Base-by-base conservation (phyloP, 805 yeast genomes). In the Yamadazyma sp. region DNA sequence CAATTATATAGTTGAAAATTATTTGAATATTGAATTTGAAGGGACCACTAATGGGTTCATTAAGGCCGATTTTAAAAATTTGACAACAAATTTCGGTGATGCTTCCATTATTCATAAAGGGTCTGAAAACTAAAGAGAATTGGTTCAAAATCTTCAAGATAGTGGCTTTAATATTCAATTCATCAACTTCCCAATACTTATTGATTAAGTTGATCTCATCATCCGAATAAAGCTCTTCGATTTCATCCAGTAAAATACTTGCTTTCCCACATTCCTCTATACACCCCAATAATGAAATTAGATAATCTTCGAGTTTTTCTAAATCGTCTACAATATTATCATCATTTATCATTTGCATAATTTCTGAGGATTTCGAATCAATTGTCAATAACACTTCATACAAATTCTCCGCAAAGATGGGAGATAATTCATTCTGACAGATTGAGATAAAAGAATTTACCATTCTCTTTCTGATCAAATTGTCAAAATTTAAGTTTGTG, bases 211-310 rank as follows among this genome's bases (percentile, higher is more conserved):
- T 58, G 15, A 52, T 40, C 32, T 70, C 68, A 11, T 57, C 62
- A 6, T 43, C 48, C 16, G 61, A 60, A 27, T 56, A 60, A 15
- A 57, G 56, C 8, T 66, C 72, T 27, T 64, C 70, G 2, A 64
- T 60, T 16, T 64, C 70, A 18, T 80, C 86, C 0, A 86, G 80
- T 2, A 73, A 56, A 32, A 76, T 75, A 49, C 82, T 56, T 0
- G 88, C 86, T 37, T 79, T 81, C 0, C 87, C 93, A 3, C 86
- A 62, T 35, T 82, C 85, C n/a, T 70, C 69, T 0, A 87, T 55
- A 49, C 87, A 83, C 10, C 74, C 60, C 17, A 86, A 55, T 30
- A 85, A 56, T 16, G 88, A 80, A 2, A 69, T 50, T 1, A 74
- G 48, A 43, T 79, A 80, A 3, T 74, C 78, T 22, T 62, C 65